Percentiles rank a stretch among this genome's conserved stretches.
phyloP scores from a whole-genome alignment of 1,284 basidiomycete species.

The Trametes hirsuta region DNA sequence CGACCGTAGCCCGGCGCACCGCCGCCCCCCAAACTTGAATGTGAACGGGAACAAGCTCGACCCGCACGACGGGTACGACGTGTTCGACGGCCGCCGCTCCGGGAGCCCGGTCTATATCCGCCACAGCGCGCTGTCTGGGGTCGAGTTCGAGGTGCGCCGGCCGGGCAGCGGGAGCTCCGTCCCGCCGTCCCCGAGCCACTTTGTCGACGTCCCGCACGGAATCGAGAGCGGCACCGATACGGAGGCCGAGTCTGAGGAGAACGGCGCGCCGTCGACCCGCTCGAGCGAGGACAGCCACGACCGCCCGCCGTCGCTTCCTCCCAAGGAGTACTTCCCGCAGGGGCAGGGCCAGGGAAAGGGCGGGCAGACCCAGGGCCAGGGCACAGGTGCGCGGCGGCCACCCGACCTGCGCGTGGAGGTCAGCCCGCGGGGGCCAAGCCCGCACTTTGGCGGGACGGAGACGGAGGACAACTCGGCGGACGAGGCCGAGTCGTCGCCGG shows the following conservation, averaged over 20 bases:
- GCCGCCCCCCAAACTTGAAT: slow-evolving; percentile 26
- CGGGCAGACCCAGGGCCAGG: not conserved
- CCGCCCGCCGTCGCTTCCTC: slow-evolving; percentile 51
- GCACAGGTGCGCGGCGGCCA: not conserved
- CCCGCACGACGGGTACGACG: slow-evolving; percentile 28
- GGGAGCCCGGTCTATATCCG: slow-evolving; percentile 25
- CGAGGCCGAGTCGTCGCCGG: slow-evolving; percentile 52
- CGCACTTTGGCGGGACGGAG: slow-evolving; percentile 29
- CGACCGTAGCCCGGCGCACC: slow-evolving; percentile 20
- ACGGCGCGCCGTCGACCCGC: slow-evolving; percentile 17
- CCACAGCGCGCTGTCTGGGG: slow-evolving; percentile 22
- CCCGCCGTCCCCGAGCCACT: slow-evolving; percentile 61
- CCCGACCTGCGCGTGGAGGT: slow-evolving; percentile 24
- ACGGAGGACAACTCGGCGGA: slow-evolving; percentile 46
- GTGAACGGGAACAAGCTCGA: slow-evolving; percentile 27
- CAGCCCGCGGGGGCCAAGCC: slow-evolving; percentile 5
- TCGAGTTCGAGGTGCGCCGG: slow-evolving; percentile 28
- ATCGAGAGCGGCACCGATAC: slow-evolving; percentile 78
- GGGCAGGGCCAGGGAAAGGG: not conserved
- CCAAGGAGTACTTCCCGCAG: slow-evolving; percentile 45
- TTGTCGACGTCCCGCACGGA: slow-evolving; percentile 67
- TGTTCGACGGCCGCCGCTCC: slow-evolving; percentile 30
- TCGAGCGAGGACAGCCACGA: slow-evolving; percentile 25
- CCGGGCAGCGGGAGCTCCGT: slow-evolving; percentile 36
- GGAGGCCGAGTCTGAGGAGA: slow-evolving; percentile 52